These are phyloP conservation scores for Diaporthe amygdali DNA, from an alignment of 2,329 filamentous ascomycete genomes.

Conservation along the genomic window DNA sequence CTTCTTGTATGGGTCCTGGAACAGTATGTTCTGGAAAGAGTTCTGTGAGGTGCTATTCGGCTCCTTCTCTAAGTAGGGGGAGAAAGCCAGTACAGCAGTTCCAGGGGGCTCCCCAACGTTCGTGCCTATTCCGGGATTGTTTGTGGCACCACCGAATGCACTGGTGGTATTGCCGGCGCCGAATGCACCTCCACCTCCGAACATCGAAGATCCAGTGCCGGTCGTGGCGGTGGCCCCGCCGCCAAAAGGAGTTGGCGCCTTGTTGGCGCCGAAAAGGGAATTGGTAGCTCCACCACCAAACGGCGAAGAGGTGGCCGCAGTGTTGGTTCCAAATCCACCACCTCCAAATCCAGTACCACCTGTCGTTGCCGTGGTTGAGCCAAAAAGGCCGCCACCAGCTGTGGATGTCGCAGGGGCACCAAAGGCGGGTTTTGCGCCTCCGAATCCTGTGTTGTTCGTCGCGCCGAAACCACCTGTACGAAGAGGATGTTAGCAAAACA, in stretches of 20 bases:
- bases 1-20: slow-evolving; percentile 82
- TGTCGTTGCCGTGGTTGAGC: slow-evolving; percentile 44
- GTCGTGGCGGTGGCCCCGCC: slow-evolving; percentile 42
- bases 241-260: slow-evolving; percentile 50
- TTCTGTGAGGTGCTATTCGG: slow-evolving; percentile 58
- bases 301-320: slow-evolving; percentile 36
- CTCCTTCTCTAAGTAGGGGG: slow-evolving; percentile 77
- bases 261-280: slow-evolving; percentile 57
- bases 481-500: slow-evolving; percentile 14
- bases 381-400: slow-evolving; percentile 52
- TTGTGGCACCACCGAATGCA: slow-evolving; percentile 48
- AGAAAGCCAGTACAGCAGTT: slow-evolving; percentile 73
- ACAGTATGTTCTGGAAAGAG: slow-evolving; percentile 79
- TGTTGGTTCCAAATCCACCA: slow-evolving; percentile 47
- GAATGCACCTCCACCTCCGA: slow-evolving; percentile 49
- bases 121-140: slow-evolving; percentile 57
- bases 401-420: slow-evolving; percentile 49
- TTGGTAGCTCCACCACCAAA: slow-evolving; percentile 47
- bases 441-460: slow-evolving; percentile 41
- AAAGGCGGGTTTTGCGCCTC: slow-evolving; percentile 55
- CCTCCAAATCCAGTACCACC: slow-evolving; percentile 43
- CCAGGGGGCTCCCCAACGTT: slow-evolving; percentile 67
- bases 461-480: slow-evolving; percentile 40
- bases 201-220: slow-evolving; percentile 47
- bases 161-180: slow-evolving; percentile 42